Evolutionary conservation across 495 filamentous ascomycete species (phyloP), one percentile per base, ranked within the genome.

Genomic region (Terfezia claveryi): DNA sequence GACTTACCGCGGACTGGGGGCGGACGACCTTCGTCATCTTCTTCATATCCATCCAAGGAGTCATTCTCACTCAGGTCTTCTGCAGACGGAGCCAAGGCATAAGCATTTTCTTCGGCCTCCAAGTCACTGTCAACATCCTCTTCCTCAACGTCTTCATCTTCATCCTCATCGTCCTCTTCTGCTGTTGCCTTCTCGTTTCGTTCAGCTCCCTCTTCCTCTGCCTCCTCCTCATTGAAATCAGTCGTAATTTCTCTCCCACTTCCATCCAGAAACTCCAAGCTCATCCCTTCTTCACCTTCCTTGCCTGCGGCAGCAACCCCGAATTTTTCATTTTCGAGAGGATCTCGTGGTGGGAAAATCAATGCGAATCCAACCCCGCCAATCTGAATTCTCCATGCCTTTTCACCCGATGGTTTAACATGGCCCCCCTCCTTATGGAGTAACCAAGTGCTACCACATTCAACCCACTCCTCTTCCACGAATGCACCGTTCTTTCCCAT

Each of bases 401-500:
- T 52, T 3, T 36, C 27, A n/a, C 17, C 50, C 7, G 36, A 52
- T 20, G 36, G 36, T 20, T n/a, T 16, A 17, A 12, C 27, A 23
- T 23, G 36, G 17, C 36, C 10, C 12, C 62, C 63, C 3, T 49
- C 53, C 37, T 56, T 23, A 10, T 56, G 50, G 9, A 65, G 55
- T 0, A 65, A 57, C 54, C 61, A 62, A 17, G 57, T 66, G 2
- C 60, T 64, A 10, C 62, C 61, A 8, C 52, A 53, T 16, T 61
- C 53, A 17, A 66, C 61, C 58, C 58, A 81, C 53, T 79, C 74
- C 37, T 83, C 82, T 52, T 94, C 82, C 51, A 85, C 77, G 57
- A 89, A 93, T 37, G 83, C 81, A 36, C 87, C 87, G 64, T 94
- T 95, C 59, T 80, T 77, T 53, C 89, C 87, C 61, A 89, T 70